Conservation (phyloP, 2,329 filamentous ascomycete species). For the Drechslerella coelobrocha region DNA sequence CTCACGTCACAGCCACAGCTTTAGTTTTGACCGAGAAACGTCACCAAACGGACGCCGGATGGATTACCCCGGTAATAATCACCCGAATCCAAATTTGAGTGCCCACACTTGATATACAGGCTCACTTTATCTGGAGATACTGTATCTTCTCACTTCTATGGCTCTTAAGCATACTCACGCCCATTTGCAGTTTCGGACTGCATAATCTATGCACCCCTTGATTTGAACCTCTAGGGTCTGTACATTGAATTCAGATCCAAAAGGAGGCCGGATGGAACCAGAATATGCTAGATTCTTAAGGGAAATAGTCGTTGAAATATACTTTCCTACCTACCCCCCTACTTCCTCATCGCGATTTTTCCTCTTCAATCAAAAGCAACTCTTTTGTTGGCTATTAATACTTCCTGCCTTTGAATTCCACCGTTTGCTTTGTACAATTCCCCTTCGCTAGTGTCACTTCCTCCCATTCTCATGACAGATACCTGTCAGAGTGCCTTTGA, state of each 20-base stretch:
- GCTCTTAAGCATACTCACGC: too few relatives aligned
- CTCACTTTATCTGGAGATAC: neutral
- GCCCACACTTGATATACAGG: conserved; percentile 20
- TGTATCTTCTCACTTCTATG: conserved; percentile 3
- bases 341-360: conserved; percentile 4
- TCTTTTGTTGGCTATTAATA: conserved; percentile 7
- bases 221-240: conserved; percentile 29
- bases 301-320: too few relatives aligned
- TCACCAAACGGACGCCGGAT: conserved; percentile 38
- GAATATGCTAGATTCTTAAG: too few relatives aligned
- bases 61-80: conserved; percentile 31
- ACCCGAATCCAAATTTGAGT: conserved; percentile 41
- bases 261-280: too few relatives aligned
- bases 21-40: conserved; percentile 41
- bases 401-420: neutral
- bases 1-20: conserved; percentile 48
- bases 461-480: conserved; percentile 24
- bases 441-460: conserved; percentile 1
- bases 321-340: too few relatives aligned
- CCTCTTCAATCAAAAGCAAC: conserved; percentile 28
- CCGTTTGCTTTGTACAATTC: conserved; percentile 32
- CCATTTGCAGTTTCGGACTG: too few relatives aligned
- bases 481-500: conserved; percentile 37
- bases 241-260: too few relatives aligned
- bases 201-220: too few relatives aligned